Conservation (phyloP, 345 rosid genomes). For the Arabidopsis thaliana region TAIR10.1 NC_003075.7:12428501-12429000, state of each 20-base stretch:
- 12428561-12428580: constrained; percentile 39
- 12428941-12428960: neutral
- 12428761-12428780: constrained; percentile 53
- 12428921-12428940: constrained; percentile 1
- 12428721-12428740: constrained; percentile 42
- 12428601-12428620: constrained; percentile 19
- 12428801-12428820: neutral
- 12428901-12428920: neutral
- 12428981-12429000: neutral
- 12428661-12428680: constrained; percentile 16
- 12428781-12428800: neutral
- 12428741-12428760: constrained; percentile 19
- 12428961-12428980: neutral
- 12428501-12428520: constrained; percentile 31
- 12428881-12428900: constrained; percentile 9
- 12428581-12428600: constrained; percentile 44
- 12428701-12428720: constrained; percentile 57
- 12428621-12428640: constrained; percentile 24
- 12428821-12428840: neutral
- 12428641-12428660: constrained; percentile 25
- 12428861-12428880: constrained; percentile 1
- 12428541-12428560: constrained; percentile 43
- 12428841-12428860: neutral
- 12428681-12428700: neutral
- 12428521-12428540: constrained; percentile 36